phyloP scores from a whole-genome alignment of 2,329 filamentous ascomycete genomes.

The Neonectria ditissima region DNA sequence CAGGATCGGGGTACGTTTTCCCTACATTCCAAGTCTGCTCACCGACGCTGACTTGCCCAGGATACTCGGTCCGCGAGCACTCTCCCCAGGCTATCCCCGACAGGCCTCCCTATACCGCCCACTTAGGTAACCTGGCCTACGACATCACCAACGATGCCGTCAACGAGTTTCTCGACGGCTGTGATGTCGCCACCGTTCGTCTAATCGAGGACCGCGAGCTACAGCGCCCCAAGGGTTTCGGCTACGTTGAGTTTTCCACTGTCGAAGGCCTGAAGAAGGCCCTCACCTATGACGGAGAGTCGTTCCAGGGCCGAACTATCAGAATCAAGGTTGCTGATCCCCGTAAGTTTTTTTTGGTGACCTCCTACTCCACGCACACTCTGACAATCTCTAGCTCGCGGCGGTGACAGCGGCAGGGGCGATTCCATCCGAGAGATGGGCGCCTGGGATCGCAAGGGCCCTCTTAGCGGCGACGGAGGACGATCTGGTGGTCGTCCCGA shows the following conservation, averaged over 20 bases:
- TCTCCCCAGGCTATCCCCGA: slow-evolving; percentile 81
- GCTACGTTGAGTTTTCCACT: slow-evolving; percentile 93
- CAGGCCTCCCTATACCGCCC: slow-evolving; percentile 94
- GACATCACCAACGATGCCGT: slow-evolving; percentile 89
- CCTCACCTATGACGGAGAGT: slow-evolving; percentile 81
- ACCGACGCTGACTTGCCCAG: slow-evolving; percentile 51
- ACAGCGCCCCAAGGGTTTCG: slow-evolving; percentile 95
- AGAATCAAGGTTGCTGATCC: slow-evolving; percentile 97
- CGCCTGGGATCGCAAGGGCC: slow-evolving; percentile 94
- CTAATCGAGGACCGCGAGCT: slow-evolving; percentile 97
- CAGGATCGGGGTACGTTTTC: slow-evolving; percentile 57
- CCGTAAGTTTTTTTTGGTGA: slow-evolving; percentile 71
- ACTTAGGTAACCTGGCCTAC: slow-evolving; percentile 96
- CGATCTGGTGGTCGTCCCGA: slow-evolving; percentile 62
- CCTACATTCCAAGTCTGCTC: not conserved
- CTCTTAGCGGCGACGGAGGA: slow-evolving; percentile 77
- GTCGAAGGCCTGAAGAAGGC: slow-evolving; percentile 93
- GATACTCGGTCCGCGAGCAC: slow-evolving; percentile 75
- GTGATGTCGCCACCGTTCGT: slow-evolving; percentile 89
- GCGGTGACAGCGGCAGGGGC: slow-evolving; percentile 67
- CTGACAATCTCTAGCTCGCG: slow-evolving; percentile 77
- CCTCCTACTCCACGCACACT: not conserved
- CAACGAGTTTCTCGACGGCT: slow-evolving; percentile 85
- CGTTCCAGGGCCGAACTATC: slow-evolving; percentile 89
- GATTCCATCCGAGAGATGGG: slow-evolving; percentile 82